Conservation (phyloP, 2,329 filamentous ascomycete genomes). For the Juglanconis sp. region DNA sequence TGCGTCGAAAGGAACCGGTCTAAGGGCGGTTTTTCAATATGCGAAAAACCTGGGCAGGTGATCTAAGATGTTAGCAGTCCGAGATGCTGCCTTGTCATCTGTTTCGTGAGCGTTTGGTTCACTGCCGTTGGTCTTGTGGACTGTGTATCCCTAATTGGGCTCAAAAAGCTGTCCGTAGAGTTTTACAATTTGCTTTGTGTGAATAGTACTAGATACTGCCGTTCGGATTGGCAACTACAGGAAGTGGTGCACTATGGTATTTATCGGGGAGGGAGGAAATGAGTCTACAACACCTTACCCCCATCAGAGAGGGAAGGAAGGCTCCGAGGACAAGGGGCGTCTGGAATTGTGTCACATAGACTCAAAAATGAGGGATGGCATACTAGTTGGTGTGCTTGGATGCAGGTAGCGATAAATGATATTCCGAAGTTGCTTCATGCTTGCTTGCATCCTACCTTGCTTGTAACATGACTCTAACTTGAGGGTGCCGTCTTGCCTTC, state of each 20-base stretch:
- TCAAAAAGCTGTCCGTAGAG: constrained; percentile 7
- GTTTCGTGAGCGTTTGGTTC: neutral
- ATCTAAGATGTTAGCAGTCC: neutral
- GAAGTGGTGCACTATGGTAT: neutral
- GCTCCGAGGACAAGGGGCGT: neutral
- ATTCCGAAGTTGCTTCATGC: neutral
- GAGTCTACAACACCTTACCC: neutral
- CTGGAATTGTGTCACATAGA: neutral
- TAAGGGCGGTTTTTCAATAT: too few species aligned
- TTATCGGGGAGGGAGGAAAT: neutral
- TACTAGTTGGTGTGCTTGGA: neutral
- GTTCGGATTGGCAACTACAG: neutral
- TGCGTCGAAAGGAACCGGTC: too few species aligned
- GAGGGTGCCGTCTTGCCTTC: constrained; percentile 20
- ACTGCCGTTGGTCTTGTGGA: neutral
- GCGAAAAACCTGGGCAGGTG: neutral
- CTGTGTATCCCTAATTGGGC: neutral
- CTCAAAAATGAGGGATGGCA: neutral
- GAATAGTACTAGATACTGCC: constrained; percentile 2
- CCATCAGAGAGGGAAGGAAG: neutral
- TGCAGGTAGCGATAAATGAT: neutral
- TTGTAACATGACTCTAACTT: neutral
- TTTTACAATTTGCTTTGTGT: neutral
- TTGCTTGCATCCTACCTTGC: neutral
- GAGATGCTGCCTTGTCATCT: neutral